Base-by-base conservation (phyloP, 495 filamentous ascomycete genomes). In the Cetradonia linearis region DNA sequence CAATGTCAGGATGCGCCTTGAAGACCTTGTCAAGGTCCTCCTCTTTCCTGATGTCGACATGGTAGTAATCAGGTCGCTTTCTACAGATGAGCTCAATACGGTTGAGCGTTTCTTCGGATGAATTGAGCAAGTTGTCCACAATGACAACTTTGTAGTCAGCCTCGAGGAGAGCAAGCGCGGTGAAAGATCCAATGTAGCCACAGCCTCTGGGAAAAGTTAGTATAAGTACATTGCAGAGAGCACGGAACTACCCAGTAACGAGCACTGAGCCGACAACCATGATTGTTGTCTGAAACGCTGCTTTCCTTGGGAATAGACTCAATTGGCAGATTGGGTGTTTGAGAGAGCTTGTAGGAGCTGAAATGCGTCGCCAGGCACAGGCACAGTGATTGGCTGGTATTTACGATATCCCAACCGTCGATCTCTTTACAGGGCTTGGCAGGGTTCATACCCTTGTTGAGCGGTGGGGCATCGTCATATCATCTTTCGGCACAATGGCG, bases 141-240 rank as follows among this genome's bases (percentile, higher is more conserved):
- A 98, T 87, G 65, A 98, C 86, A 55, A 98, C 94, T 69, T 96
- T 86, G 80, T 96, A 96, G 71, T 85, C 91, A 68, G 91, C 87
- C 67, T 95, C 79, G 64, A 98, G 87, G 25, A 98, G 86, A 38
- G 91, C 87, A 56, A 98, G 84, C 59, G 86, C 77, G 56, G 93
- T 98, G 81, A 97, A 97, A 44, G 93, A 98, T 66, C 93, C 93
- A 72, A 98, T 98, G 79, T 98, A 98, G 76, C 93, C 93, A 60
- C 89, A 93, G 65, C 93, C 93, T 77, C 93, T 98, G 71, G 36
- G 30, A 30, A 70, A 52, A 38, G 48, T 55, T 23, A 64, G 52
- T 44, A 58, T 16, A 38, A 4, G 14, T 44, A 6, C 14, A n/a
- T 8, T 20, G 14, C 10, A 8, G 20, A 25, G 37, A 18, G 1